Conservation (phyloP, 2,329 filamentous ascomycete species). For the Coniochaeta hoffmannii region DNA sequence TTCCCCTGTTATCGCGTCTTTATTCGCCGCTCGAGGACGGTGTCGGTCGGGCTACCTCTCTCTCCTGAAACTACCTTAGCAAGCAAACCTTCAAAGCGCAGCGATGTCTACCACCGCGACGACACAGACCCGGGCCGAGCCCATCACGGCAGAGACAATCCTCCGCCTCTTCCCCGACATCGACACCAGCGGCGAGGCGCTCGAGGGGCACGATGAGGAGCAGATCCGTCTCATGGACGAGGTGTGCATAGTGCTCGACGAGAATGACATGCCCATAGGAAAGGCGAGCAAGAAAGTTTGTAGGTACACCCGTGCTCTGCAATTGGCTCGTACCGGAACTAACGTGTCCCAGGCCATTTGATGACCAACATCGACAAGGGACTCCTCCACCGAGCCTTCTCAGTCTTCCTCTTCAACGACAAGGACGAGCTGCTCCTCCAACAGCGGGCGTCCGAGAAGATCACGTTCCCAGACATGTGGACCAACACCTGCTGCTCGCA, state of each 20-base stretch:
- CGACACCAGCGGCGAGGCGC: slow-evolving; percentile 62
- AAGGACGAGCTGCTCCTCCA: slow-evolving; percentile 89
- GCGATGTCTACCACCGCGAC: slow-evolving; percentile 34
- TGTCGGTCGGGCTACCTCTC: background rate
- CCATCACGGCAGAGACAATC: slow-evolving; percentile 80
- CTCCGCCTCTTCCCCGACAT: slow-evolving; percentile 82
- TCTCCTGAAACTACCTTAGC: background rate
- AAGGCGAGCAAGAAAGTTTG: slow-evolving; percentile 98
- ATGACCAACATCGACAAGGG: slow-evolving; percentile 99
- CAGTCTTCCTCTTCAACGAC: slow-evolving; percentile 94
- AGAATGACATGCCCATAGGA: slow-evolving; percentile 87
- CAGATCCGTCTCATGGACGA: slow-evolving; percentile 98
- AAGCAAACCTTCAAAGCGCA: background rate
- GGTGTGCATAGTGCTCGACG: slow-evolving; percentile 93
- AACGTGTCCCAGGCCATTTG: slow-evolving; percentile 64
- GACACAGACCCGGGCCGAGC: slow-evolving; percentile 41
- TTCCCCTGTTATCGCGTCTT: background rate
- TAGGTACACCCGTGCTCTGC: slow-evolving; percentile 36
- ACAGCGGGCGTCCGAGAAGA: slow-evolving; percentile 93
- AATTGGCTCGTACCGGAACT: slow-evolving; percentile 8
- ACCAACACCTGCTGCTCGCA: slow-evolving; percentile 99
- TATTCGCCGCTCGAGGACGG: background rate
- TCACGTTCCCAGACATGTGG: slow-evolving; percentile 99
- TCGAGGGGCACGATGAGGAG: slow-evolving; percentile 92
- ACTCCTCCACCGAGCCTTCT: slow-evolving; percentile 93